Evolutionary conservation across 2,329 filamentous ascomycete genomes (phyloP).

Genomic region (Diplodia scrobiculata): DNA sequence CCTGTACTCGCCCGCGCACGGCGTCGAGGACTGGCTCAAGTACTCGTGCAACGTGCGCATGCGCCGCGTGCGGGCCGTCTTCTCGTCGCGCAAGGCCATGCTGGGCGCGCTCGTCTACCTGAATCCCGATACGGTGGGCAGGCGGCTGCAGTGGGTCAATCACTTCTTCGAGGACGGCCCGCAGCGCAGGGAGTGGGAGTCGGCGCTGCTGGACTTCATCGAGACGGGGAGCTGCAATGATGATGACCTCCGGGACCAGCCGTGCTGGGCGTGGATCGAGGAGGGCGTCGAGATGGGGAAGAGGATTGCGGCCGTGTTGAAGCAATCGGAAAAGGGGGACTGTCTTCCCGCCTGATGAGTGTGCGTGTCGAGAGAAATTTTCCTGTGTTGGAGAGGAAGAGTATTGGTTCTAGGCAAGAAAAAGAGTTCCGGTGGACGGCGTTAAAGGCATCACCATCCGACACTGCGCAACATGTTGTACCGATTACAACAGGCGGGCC

Average conservation of each 20-base stretch:
- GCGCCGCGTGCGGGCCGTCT: neutral
- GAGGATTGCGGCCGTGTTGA: neutral
- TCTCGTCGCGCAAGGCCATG: slow-evolving; percentile 14
- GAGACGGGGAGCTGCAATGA: slow-evolving; percentile 22
- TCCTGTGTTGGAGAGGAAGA: neutral
- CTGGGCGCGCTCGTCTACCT: slow-evolving; percentile 15
- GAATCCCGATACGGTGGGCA: slow-evolving; percentile 9
- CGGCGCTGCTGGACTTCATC: slow-evolving; percentile 12
- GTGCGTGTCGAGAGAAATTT: neutral
- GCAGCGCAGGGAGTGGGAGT: slow-evolving; percentile 12
- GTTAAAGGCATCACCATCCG: neutral
- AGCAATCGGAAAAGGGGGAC: neutral
- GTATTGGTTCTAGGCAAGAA: neutral
- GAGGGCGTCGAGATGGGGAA: slow-evolving; percentile 17
- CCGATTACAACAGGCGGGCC: too few species aligned
- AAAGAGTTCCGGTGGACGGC: neutral
- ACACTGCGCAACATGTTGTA: too few species aligned
- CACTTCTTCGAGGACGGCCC: slow-evolving; percentile 15
- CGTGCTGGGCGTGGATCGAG: slow-evolving; percentile 16
- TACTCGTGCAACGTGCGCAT: slow-evolving; percentile 16
- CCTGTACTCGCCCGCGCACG: neutral
- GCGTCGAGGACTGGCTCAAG: slow-evolving; percentile 12
- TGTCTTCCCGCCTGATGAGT: neutral
- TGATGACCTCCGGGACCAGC: slow-evolving; percentile 6
- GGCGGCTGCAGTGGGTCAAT: slow-evolving; percentile 14